Base-by-base conservation (phyloP, 768 basidiomycete genomes). In the Pleurotus platypus region DNA sequence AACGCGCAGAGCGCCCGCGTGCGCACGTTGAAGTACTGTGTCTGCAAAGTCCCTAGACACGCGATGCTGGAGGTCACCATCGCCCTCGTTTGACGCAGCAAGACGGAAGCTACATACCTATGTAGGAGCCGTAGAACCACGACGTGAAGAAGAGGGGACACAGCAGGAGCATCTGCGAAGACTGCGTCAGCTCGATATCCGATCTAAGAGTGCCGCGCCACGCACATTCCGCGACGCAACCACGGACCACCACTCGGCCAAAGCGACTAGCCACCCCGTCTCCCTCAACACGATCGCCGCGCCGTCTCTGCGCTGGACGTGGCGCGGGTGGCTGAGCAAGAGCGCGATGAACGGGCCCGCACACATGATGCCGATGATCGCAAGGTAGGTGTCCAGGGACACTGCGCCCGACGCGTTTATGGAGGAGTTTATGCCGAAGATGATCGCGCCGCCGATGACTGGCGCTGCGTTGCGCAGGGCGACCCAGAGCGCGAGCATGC, bases 291-390 rank as follows among this genome's bases (percentile, higher is more conserved):
- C 59, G 35, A 71, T 71, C 43, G 65, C 67, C 15, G 67, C 66
- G 26, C 70, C 70, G 57, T 70, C 70, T 42, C 58, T 68, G 15
- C 70, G 63, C 54, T 70, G 70, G 7, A 71, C 70, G 37, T 69
- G 67, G 35, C 65, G 62, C 12, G 70, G 70, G 26, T 60, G 57
- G 26, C 67, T 69, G n/a, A 71, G 63, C 3, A 70, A 61, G 9
- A 69, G 58, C 2, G 69, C 55, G 38, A 71, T 66, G 58, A 71
- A 71, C 4, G 70, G 70, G 9, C 70, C 70, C 12, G 68, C 69
- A 55, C 70, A 71, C 70, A 71, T 70, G 37, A 71, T 70, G 2
- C 70, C 70, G 49, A 71, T 71, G 55, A 71, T 70, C n/a, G 63
- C 67, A 13, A 71, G 57, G 55, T 70, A 71, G 1, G 70, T 71